Evolutionary conservation across 202 grass and related monocot genomes (phyloP).

Genomic region (Carex arenaria): DNA sequence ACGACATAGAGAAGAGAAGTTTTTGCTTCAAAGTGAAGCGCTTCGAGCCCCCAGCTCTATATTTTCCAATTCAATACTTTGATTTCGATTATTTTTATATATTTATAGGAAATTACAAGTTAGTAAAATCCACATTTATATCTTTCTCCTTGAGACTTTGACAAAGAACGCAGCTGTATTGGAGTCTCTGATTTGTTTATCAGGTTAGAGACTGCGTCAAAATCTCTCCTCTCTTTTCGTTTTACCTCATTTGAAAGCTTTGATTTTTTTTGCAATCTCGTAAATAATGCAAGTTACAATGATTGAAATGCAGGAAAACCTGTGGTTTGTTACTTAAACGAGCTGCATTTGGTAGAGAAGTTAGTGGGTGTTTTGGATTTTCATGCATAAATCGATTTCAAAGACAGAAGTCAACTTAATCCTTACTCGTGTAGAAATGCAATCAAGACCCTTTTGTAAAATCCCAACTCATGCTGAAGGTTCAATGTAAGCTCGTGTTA

Average conservation of each 20-base stretch:
- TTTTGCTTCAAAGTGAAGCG: slow-evolving; percentile 22
- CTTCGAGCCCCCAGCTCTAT: slow-evolving; percentile 5
- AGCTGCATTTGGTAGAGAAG: neutral
- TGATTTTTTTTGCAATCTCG: neutral
- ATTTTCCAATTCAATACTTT: neutral
- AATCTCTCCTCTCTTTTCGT: neutral
- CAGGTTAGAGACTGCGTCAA: slow-evolving; percentile 24
- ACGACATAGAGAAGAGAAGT: slow-evolving; percentile 17
- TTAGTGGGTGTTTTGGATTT: neutral
- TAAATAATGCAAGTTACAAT: neutral
- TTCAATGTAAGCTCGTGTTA: neutral
- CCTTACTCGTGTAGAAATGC: neutral
- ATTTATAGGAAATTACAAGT: neutral
- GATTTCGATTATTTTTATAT: neutral
- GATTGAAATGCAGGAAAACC: neutral
- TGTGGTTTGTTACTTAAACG: neutral
- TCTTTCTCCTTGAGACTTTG: slow-evolving; percentile 38
- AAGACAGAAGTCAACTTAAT: neutral
- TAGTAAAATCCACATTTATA: slow-evolving; percentile 17
- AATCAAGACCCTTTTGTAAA: neutral
- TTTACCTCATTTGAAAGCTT: neutral
- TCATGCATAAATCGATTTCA: neutral
- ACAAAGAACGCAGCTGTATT: slow-evolving; percentile 61
- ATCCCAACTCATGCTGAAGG: neutral
- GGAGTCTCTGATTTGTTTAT: slow-evolving; percentile 18